Evolutionary conservation across 768 basidiomycete species (phyloP), one percentile per base, ranked within the genome.

Genomic region (Strobilomyces confusus): DNA sequence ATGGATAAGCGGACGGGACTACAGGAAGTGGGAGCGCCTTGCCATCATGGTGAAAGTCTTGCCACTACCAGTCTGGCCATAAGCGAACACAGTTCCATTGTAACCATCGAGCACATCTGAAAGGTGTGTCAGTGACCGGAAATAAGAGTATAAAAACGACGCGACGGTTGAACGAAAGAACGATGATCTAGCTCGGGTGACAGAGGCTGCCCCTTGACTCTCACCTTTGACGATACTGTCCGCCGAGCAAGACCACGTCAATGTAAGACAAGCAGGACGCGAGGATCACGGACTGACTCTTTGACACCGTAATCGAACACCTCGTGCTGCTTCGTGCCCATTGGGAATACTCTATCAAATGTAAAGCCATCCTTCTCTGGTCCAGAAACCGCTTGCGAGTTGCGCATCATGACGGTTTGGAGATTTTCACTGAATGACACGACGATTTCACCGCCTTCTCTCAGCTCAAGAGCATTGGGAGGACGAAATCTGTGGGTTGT

Each of bases 21-120:
- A 46, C 30, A 45, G 30, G 20, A 46, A 20, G 26, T n/a, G 36
- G 48, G 41, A 42, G 48, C 19, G 11, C 52, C 77, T 55, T 59
- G 86, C 97, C 95, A 98, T 98, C 97, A 98, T 98, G 20, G 97
- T 95, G 71, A 94, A 95, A 1, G 92, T 94, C 74, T 99, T 99
- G 53, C 95, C 95, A 59, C 90, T 93, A 59, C 89, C 91, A 2
- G 95, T 98, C 70, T 98, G 95, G 34, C 95, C 95, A 72, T 99
- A 99, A 47, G 97, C 97, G 59, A 99, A 83, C 51, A 98, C 89
- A 12, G 94, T 98, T 46, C 97, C 97, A 63, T 99, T 99, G 76
- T 99, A 99, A 23, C 97, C 97, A 72, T 92, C 89, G 68, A 99
- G 83, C 44, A 99, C 97, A 79, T 99, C 97, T 98, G 56, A 44